These are phyloP conservation scores for Bromus sterilis DNA, from an alignment of 176 grass and related monocot genomes.

Conservation along the genomic window DNA sequence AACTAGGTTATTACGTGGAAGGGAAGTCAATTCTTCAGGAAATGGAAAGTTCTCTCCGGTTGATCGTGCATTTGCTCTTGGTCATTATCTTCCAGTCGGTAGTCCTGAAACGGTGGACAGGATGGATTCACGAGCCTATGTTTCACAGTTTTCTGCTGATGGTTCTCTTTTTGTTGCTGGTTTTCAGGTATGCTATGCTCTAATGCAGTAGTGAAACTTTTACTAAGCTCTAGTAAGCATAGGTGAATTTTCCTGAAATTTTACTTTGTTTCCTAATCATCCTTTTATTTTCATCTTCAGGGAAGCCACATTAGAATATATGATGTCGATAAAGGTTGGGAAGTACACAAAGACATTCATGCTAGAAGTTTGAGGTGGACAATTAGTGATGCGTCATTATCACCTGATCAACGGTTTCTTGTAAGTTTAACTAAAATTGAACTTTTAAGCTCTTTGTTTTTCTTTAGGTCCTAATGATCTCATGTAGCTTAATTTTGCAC, in stretches of 20 bases:
- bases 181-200: conserved; percentile 54
- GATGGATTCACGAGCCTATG: conserved; percentile 65
- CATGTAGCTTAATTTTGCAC: neutral
- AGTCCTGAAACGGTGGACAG: conserved; percentile 45
- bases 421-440: conserved; percentile 32
- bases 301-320: conserved; percentile 83
- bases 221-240: neutral
- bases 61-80: conserved; percentile 60
- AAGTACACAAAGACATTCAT: conserved; percentile 60
- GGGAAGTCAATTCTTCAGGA: conserved; percentile 55
- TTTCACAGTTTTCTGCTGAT: conserved; percentile 76
- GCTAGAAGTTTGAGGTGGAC: conserved; percentile 83
- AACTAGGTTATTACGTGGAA: conserved; percentile 53
- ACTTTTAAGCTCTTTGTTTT: neutral
- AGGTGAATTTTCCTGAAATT: neutral
- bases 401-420: conserved; percentile 62
- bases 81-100: conserved; percentile 51
- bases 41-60: conserved; percentile 54
- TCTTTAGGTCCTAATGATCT: neutral
- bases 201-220: neutral
- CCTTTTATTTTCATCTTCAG: conserved; percentile 21
- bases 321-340: conserved; percentile 65
- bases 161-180: conserved; percentile 78
- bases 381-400: conserved; percentile 68
- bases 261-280: neutral